Evolutionary conservation across 179 eudicot species (phyloP).

Genomic region (Carnegiea gigantea): DNA sequence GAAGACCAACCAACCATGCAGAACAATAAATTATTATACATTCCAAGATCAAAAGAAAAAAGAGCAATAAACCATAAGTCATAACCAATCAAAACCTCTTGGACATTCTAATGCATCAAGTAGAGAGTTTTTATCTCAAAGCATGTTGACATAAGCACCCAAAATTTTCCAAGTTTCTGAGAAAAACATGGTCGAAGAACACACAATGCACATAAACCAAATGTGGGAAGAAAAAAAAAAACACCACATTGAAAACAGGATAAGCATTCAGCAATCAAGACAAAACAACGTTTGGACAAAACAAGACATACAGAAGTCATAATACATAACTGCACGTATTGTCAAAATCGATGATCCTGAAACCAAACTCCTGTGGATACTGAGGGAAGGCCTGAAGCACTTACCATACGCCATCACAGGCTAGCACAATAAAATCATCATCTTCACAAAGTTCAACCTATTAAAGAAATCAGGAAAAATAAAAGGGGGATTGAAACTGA

Average conservation of each 20-base stretch:
- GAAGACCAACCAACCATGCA: not conserved
- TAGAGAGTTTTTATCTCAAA: too few species aligned
- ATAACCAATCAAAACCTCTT: not conserved
- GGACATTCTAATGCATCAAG: not conserved
- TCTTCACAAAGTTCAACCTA: conserved; percentile 93
- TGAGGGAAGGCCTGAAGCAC: conserved; percentile 24
- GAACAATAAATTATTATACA: too few species aligned
- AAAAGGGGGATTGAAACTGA: not conserved
- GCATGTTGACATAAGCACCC: too few species aligned
- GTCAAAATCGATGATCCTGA: not conserved
- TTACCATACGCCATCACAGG: conserved; percentile 98
- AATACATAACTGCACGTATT: not conserved
- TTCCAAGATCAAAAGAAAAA: too few species aligned
- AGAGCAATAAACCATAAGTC: not conserved
- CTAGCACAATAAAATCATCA: conserved; percentile 92
- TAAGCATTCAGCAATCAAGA: not conserved
- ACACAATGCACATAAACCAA: too few species aligned
- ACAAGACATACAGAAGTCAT: not conserved
- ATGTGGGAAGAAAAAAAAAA: too few species aligned
- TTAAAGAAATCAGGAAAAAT: conserved; percentile 9
- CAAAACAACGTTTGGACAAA: not conserved
- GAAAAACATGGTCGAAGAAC: too few species aligned
- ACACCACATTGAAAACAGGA: too few species aligned
- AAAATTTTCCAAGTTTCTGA: too few species aligned
- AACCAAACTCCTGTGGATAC: not conserved